These are phyloP conservation scores for Vitis cinerea DNA, from an alignment of 164 flowering plant species.

Conservation along the genomic window DNA sequence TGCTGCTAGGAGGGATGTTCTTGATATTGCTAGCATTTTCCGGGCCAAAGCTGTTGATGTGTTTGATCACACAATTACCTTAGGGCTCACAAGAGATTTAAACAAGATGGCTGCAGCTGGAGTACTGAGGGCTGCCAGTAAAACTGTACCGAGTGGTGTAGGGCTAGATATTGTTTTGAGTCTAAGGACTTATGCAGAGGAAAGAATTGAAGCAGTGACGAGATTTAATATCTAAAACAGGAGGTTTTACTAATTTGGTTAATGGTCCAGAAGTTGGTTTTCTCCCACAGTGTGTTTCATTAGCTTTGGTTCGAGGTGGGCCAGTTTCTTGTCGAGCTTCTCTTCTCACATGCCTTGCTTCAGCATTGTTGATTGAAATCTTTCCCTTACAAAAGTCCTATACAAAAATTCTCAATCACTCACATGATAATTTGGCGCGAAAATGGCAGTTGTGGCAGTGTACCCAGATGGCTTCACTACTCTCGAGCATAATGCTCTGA, in stretches of 20 bases:
- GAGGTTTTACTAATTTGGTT: slow-evolving; percentile 5
- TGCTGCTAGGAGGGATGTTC: slow-evolving; percentile 67
- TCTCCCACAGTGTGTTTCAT: slow-evolving; percentile 58
- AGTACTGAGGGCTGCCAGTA: slow-evolving; percentile 56
- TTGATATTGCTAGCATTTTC: slow-evolving; percentile 74
- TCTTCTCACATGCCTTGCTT: slow-evolving; percentile 54
- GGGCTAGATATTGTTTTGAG: slow-evolving; percentile 24
- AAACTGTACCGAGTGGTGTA: slow-evolving; percentile 24
- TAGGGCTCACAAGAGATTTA: no score
- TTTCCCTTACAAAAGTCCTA: slow-evolving; percentile 64
- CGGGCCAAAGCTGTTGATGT: slow-evolving; percentile 79
- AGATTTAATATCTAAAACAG: slow-evolving; percentile 37
- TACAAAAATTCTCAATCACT: slow-evolving; percentile 20
- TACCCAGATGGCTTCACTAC: no score
- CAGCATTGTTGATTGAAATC: slow-evolving; percentile 59
- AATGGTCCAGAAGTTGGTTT: slow-evolving; percentile 29
- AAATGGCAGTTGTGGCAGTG: no score
- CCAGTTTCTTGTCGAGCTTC: slow-evolving; percentile 38
- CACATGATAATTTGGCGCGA: slow-evolving; percentile 9
- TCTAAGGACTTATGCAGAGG: slow-evolving; percentile 55
- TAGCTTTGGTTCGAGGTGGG: slow-evolving; percentile 74
- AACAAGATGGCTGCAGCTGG: slow-evolving; percentile 71
- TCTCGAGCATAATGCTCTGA: no score
- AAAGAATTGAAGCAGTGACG: slow-evolving; percentile 47
- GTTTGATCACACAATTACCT: slow-evolving; percentile 42